Evolutionary conservation across 768 basidiomycete genomes (phyloP).

Genomic region (Lyophyllum shimeji): DNA sequence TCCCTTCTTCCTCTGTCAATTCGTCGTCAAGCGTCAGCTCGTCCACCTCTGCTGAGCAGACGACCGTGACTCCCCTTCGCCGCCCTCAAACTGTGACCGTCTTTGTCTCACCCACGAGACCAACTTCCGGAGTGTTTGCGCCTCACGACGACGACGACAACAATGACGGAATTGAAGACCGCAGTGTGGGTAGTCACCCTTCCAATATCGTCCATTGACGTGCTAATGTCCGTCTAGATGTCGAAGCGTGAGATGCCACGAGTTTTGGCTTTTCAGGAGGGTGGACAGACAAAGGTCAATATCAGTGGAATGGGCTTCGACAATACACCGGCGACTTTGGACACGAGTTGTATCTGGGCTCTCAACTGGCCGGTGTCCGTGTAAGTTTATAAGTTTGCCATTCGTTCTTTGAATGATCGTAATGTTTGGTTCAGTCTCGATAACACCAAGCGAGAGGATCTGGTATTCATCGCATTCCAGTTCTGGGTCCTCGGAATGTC

Average conservation of each 20-base stretch:
- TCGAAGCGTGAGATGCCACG: conserved; percentile 13
- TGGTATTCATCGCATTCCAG: conserved; percentile 77
- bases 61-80: not conserved
- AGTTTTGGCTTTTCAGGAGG: conserved; percentile 16
- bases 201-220: not conserved
- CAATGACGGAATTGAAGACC: conserved; percentile 13
- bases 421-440: conserved; percentile 43
- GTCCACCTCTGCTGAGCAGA: not conserved
- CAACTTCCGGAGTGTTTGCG: conserved; percentile 1
- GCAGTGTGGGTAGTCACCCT: conserved; percentile 3
- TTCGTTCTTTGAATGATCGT: not conserved
- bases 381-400: conserved; percentile 39
- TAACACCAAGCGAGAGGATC: conserved; percentile 76
- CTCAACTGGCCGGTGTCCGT: conserved; percentile 70
- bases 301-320: conserved; percentile 33
- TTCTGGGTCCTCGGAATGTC: conserved; percentile 83
- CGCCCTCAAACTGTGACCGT: conserved; percentile 24
- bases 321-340: conserved; percentile 37
- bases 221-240: conserved; percentile 3
- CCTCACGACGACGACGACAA: conserved; percentile 15
- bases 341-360: conserved; percentile 51
- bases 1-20: conserved; percentile 4
- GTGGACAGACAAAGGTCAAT: conserved; percentile 25
- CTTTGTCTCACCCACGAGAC: conserved; percentile 20
- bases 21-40: conserved; percentile 2